Evolutionary conservation across 2,329 filamentous ascomycete genomes (phyloP), one percentile per base, ranked within the genome.

Genomic region (Ceratocystis huliohia): DNA sequence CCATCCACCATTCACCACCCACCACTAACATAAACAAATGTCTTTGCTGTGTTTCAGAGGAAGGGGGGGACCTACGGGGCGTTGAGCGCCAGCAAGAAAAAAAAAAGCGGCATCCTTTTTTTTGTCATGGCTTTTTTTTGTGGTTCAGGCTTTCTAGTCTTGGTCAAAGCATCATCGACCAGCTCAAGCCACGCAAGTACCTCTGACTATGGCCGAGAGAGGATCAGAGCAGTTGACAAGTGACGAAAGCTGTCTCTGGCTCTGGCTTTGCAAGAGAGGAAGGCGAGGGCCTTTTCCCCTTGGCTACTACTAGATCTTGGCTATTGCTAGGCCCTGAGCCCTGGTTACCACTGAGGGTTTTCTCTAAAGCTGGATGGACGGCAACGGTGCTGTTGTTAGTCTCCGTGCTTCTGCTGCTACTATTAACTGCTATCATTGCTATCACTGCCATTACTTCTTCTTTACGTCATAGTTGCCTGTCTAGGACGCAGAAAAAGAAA

Each of bases 391-490:
- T 37, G 33, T 53, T 25, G 48, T 13, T 25, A 20, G 48, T 5
- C 48, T 20, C 48, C 25, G 48, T 53, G 48, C 8, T 25, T 3
- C 2, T 53, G 25, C 20, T 28, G 20, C 48, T 53, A 3, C n/a
- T 20, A 48, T n/a, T 25, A 8, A 53, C 48, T 53, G 48, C 20
- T 53, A 53, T 25, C 48, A 53, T 17, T 59, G 53, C 50, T 30
- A 28, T 25, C 22, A 56, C 22, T 56, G 22, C 8, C 28, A 59
- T 59, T 37, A 59, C 53, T 17, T 30, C 53, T 33, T 33, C n/a
- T 33, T 59, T 59, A 59, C 53, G 53, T 59, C 53, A 59, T 59
- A 59, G 17, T 59, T 59, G 53, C 53, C 53, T 59, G 53, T 59
- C 53, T 33, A 30, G 53, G 25, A 33, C 15, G n/a, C 25, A 33